Evolutionary conservation across 345 rosid genomes (phyloP), one percentile per base, ranked within the genome.

Genomic region (Eucalyptus pauciflora): DNA sequence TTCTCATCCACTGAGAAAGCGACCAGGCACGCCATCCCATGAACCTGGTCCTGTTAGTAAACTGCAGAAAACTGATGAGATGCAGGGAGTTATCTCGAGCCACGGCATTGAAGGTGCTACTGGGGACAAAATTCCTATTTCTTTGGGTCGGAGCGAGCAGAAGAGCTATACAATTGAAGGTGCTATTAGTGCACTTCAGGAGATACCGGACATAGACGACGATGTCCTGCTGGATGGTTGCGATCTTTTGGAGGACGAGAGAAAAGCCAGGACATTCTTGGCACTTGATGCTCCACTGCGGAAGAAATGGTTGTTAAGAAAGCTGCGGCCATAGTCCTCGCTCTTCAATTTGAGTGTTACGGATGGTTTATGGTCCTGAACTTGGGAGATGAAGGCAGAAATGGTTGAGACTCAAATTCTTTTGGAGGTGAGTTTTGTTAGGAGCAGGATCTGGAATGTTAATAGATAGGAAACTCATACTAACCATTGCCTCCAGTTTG

Each of bases 221-320:
- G 96, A 96, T 50, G 94, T 97, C 62, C 80, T 95, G 92, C 87
- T 95, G 87, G 98, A 96, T 93, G 99, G 96, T 64, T 95, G 96
- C 90, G 98, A 97, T 92, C 95, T 96, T 50, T 86, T 96, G 87
- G 98, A 96, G 94, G 98, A 97, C 31, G 96, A 96, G 87, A 95
- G 89, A 56, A 97, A 95, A 92, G 96, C 97, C 24, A 97, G 94
- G 93, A 95, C 94, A 7, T 96, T 96, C 88, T 88, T 97, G 94
- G 98, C 98, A 25, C 92, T 97, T 86, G 94, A 95, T 48, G 86
- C 90, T 50, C 37, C 94, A 0, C 86, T 97, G 88, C 93, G 96
- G 58, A 96, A 92, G 93, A 96, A 94, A 91, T 96, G 98, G 99
- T 83, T 97, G 62, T 90, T 94, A 37, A 94, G 98, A 86, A 97